These are phyloP conservation scores for Rauvolfia tetraphylla DNA, from an alignment of 257 asterid species.

Conservation along the genomic window DNA sequence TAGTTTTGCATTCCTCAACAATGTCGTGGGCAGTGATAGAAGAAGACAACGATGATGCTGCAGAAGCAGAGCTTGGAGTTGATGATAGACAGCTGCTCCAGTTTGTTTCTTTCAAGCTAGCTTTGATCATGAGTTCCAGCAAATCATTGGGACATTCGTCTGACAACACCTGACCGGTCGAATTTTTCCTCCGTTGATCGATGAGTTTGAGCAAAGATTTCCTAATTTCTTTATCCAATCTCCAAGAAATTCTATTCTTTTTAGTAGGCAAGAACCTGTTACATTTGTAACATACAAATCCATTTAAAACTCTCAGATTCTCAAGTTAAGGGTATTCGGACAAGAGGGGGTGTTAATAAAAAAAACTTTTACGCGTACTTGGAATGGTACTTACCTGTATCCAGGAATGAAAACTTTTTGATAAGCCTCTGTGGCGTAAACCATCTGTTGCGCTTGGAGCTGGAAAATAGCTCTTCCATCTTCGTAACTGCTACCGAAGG, in stretches of 20 bases:
- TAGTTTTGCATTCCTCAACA: slow-evolving; percentile 91
- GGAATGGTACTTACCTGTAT: slow-evolving; percentile 37
- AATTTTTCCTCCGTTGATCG: slow-evolving; percentile 35
- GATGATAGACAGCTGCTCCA: background rate
- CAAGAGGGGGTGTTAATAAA: background rate
- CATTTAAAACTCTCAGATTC: slow-evolving; percentile 15
- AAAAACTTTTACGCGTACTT: too few relatives aligned
- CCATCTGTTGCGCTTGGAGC: slow-evolving; percentile 78
- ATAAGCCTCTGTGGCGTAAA: slow-evolving; percentile 76
- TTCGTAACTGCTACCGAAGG: slow-evolving; percentile 77
- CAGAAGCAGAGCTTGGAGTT: background rate
- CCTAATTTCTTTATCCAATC: slow-evolving; percentile 74
- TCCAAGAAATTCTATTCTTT: slow-evolving; percentile 77
- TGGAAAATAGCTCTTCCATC: slow-evolving; percentile 66
- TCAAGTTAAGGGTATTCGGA: background rate
- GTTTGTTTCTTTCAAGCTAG: slow-evolving; percentile 30
- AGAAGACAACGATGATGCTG: background rate
- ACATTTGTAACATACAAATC: background rate
- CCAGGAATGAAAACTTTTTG: slow-evolving; percentile 74
- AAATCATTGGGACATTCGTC: slow-evolving; percentile 70
- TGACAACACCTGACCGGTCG: slow-evolving; percentile 31
- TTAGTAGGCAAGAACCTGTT: slow-evolving; percentile 73
- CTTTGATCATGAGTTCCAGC: slow-evolving; percentile 74
- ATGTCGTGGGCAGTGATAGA: slow-evolving; percentile 52
- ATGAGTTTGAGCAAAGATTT: slow-evolving; percentile 61